Evolutionary conservation across 441 rosid genomes (phyloP).

Genomic region (Bocquillonia castaneifolia): DNA sequence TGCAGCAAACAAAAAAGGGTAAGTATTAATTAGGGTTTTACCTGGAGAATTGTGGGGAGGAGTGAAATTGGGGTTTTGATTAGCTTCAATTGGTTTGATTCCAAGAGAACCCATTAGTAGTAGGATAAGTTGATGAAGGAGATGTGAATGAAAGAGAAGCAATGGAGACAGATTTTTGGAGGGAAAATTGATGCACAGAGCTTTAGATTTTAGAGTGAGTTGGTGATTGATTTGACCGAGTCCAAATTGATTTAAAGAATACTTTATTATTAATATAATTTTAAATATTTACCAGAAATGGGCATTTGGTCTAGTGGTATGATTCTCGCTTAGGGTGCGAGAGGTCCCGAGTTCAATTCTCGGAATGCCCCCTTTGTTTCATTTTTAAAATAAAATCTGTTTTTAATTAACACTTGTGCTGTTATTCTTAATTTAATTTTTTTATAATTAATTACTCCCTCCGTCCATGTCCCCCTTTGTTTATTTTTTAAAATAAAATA

Average conservation of each 20-base stretch:
- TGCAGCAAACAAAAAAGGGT: background rate
- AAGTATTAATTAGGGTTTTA: slow-evolving; percentile 33
- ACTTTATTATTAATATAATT: too few relatives aligned
- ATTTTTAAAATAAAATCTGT: too few relatives aligned
- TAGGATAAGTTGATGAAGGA: slow-evolving; percentile 23
- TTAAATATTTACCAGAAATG: background rate
- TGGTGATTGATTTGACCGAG: background rate
- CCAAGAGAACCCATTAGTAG: slow-evolving; percentile 42
- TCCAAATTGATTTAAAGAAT: too few relatives aligned
- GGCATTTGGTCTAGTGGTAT: slow-evolving; percentile 46
- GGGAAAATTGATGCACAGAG: slow-evolving; percentile 33
- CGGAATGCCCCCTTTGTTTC: slow-evolving; percentile 29
- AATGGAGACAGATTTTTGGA: slow-evolving; percentile 29
- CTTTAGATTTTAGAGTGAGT: background rate
- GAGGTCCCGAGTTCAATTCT: slow-evolving; percentile 43
- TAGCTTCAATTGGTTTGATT: slow-evolving; percentile 10
- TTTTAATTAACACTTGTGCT: too few relatives aligned
- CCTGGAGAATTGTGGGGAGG: slow-evolving; percentile 31
- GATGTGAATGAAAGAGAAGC: background rate
- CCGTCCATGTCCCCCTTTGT: too few relatives aligned
- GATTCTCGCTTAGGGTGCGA: slow-evolving; percentile 58
- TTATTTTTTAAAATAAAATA: too few relatives aligned
- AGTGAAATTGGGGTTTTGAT: slow-evolving; percentile 22
- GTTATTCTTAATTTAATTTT: too few relatives aligned
- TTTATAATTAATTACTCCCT: too few relatives aligned